Base-by-base conservation (phyloP, 257 asterid genomes). In the Scutellaria minor region DNA sequence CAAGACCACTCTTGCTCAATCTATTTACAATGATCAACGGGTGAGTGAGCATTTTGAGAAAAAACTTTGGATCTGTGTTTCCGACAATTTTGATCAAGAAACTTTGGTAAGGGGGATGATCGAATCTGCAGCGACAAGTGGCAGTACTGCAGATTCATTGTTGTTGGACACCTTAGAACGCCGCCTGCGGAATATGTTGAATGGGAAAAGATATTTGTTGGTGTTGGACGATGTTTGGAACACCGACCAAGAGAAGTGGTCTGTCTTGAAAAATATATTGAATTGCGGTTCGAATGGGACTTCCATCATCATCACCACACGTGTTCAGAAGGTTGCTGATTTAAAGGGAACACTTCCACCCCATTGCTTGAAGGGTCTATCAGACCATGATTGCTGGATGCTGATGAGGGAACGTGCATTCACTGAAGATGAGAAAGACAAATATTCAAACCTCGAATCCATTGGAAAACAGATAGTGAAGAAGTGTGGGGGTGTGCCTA, bases 41-140 rank as follows among this genome's bases (percentile, higher is more conserved):
- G 72, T 78, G 12, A 18, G 1, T 4, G 41, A 56, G 7, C 76
- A 78, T 37, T 79, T 82, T 68, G 70, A 73, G 2, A 9, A 3
- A 1, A 68, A 46, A 39, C 11, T 73, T 22, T 83, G 84, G 81
- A 69, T 83, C 11, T 79, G 87, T 53, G 85, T 77, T 12, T 77
- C 79, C 0, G 74, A 80, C 52, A 14, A 78, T 52, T 83, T 83
- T 47, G 82, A 80, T 62, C 5, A 15, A 4, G 41, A 31, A 4
- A 31, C 37, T 4, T 3, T 31, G 37, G 37, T 31, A 0, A 31
- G 37, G 37, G 5, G 4, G 4, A 1, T 31, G 4, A 31, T 83
- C 18, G 84, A 68, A 47, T 73, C 80, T 9, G 46, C 35, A 0
- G 61, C 76, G 4, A 31, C 2, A 4, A 31, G 37, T 7, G 56